These are phyloP conservation scores for Anisodus tanguticus DNA, from an alignment of 257 asterid genomes.

Conservation along the genomic window DNA sequence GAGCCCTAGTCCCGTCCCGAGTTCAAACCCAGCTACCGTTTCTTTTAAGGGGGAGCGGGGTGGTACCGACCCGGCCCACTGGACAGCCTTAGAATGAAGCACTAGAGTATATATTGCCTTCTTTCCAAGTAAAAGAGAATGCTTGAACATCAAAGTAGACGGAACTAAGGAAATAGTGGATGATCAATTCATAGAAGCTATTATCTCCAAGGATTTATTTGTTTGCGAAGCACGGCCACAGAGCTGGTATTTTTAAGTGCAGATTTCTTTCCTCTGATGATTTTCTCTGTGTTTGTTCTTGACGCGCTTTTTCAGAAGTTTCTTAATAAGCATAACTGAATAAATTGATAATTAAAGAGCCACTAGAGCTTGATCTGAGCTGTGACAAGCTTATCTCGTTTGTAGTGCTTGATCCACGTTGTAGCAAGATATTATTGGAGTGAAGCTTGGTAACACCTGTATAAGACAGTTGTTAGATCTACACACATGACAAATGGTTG, in stretches of 20 bases:
- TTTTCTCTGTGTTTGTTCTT: neutral
- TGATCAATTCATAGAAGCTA: neutral
- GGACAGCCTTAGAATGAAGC: neutral
- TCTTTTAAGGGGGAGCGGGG: too few relatives aligned
- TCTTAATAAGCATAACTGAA: constrained; percentile 11
- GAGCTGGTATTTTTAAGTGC: neutral
- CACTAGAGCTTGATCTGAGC: neutral
- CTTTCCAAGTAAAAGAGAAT: constrained; percentile 1
- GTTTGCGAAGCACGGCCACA: neutral
- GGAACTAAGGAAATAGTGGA: neutral
- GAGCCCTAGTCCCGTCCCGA: too few relatives aligned
- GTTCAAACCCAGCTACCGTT: too few relatives aligned
- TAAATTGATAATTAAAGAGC: neutral
- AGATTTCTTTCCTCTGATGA: constrained; percentile 26
- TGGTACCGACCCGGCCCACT: too few relatives aligned
- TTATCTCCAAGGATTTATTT: constrained; percentile 10
- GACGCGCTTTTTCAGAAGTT: neutral
- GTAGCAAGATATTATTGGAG: neutral
- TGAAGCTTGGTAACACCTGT: neutral
- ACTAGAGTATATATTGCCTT: neutral
- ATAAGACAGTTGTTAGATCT: neutral
- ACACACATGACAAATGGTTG: neutral
- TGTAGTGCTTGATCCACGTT: neutral
- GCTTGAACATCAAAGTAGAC: neutral
- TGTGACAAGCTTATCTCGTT: neutral